Percentiles rank a stretch among this genome's conserved stretches.
Conservation (phyloP, 306 rosid species). For the Castanea mollissima region DNA sequence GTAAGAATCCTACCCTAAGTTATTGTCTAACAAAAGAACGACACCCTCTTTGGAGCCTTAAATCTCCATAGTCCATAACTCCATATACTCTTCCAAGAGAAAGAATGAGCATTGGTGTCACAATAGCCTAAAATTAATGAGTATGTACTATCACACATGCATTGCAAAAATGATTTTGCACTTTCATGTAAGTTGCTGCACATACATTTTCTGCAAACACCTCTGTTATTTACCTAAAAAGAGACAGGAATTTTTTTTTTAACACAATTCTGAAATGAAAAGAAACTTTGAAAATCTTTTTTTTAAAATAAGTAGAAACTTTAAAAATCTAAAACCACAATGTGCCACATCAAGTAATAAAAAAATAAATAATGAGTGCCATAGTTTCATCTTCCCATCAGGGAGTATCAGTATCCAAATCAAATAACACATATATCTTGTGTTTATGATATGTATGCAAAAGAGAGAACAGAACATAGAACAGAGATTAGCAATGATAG, state of each 20-base stretch:
- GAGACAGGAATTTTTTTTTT: not conserved
- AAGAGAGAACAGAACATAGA: not conserved
- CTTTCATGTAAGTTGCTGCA: not conserved
- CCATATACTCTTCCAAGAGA: too few relatives aligned
- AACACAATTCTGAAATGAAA: not conserved
- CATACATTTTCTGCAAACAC: not conserved
- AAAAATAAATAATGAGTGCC: not conserved
- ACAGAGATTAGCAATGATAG: not conserved
- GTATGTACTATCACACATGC: not conserved
- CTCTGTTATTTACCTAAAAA: not conserved
- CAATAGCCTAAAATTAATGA: not conserved
- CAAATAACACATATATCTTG: not conserved
- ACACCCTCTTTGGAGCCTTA: too few relatives aligned
- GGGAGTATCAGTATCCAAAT: not conserved
- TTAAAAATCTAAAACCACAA: not conserved
- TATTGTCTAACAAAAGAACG: too few relatives aligned
- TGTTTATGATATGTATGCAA: not conserved
- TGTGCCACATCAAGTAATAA: not conserved
- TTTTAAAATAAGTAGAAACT: not conserved
- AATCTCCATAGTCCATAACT: too few relatives aligned
- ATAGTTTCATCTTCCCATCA: not conserved
- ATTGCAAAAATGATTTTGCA: not conserved
- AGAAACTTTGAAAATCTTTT: not conserved
- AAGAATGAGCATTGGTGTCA: too few relatives aligned
- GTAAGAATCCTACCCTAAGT: too few relatives aligned